Base-by-base conservation (phyloP, 768 basidiomycete genomes). In the Crassisporium funariophilum region DNA sequence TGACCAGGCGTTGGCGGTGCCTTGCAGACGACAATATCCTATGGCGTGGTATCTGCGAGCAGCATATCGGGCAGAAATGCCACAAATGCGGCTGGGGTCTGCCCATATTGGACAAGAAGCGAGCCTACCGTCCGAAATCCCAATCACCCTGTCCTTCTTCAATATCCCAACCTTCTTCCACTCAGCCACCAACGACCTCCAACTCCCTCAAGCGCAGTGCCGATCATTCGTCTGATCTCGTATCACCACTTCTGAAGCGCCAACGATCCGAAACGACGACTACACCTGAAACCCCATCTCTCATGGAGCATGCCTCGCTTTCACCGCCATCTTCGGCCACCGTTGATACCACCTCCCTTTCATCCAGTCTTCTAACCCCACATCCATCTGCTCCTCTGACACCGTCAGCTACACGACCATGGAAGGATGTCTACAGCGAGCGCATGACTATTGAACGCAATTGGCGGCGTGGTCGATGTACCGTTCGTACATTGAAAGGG, bases 391-490 rank as follows among this genome's bases (percentile, higher is more conserved):
- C 55, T 23, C 53, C 63, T 25, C 51, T 58, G 7, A 58, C 41
- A 10, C 58, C 66, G 19, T 70, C 73, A 12, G 57, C 79, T 49
- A 95, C 91, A 12, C 83, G 94, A 35, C 97, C 95, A 0, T 99
- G 97, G 97, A 99, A 99, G 65, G 86, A 90, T 54, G 95, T 99
- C 15, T 99, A 98, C 67, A 91, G 89, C 62, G 97, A 99, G 65
- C 86, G 97, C n/a, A 83, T 98, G 66, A 84, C 86, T 15, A 82
- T 99, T 35, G 97, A 98, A 68, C 83, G 94, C 38, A 99, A 99
- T 66, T 99, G 97, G 97, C 82, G 95, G 15, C 85, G 91, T 35
- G 95, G 95, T 8, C 83, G 91, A 23, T 95, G 86, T 67, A 85
- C 78, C 4, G 86, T 88, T 27, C 87, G 87, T 37, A 90, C 86